Evolutionary conservation across 2,329 filamentous ascomycete genomes (phyloP).

Genomic region (Fusarium pseudoanthophilum): DNA sequence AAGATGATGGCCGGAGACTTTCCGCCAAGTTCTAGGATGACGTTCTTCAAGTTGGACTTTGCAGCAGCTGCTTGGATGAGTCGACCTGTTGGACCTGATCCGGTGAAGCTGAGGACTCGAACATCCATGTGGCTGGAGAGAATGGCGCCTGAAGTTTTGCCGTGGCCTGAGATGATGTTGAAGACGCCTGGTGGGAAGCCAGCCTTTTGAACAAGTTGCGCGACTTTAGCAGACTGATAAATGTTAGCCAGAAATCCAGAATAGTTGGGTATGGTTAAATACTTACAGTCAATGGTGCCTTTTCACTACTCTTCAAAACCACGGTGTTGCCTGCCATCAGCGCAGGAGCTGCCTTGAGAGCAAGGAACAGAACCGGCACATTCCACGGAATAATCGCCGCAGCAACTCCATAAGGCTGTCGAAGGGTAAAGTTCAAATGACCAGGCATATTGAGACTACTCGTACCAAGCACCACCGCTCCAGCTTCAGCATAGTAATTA

Average conservation of each 20-base stretch:
- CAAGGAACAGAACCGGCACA: constrained; percentile 57
- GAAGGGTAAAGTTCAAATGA: constrained; percentile 56
- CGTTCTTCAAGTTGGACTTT: constrained; percentile 70
- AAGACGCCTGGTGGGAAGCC: constrained; percentile 80
- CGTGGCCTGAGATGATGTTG: constrained; percentile 78
- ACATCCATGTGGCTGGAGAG: constrained; percentile 75
- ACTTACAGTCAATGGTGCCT: constrained; percentile 15
- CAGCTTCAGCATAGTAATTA: constrained; percentile 55
- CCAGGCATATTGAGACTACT: constrained; percentile 60
- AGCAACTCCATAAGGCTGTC: constrained; percentile 62
- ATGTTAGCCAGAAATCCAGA: no score
- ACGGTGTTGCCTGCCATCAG: constrained; percentile 18
- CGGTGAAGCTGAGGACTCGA: constrained; percentile 80
- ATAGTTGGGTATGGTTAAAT: rapidly evolving
- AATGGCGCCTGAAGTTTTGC: constrained; percentile 72
- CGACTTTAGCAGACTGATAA: constrained; percentile 29
- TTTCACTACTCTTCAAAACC: constrained; percentile 25
- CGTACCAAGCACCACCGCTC: constrained; percentile 53
- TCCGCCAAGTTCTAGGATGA: constrained; percentile 74
- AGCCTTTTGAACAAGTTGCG: constrained; percentile 73
- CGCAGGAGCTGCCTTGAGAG: constrained; percentile 50
- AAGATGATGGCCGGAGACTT: constrained; percentile 74
- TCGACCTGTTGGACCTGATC: constrained; percentile 77
- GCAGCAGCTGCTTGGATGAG: constrained; percentile 74
- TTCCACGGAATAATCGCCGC: constrained; percentile 70